phyloP scores from a whole-genome alignment of 2,329 filamentous ascomycete species.

The Diaporthe citrichinensis region DNA sequence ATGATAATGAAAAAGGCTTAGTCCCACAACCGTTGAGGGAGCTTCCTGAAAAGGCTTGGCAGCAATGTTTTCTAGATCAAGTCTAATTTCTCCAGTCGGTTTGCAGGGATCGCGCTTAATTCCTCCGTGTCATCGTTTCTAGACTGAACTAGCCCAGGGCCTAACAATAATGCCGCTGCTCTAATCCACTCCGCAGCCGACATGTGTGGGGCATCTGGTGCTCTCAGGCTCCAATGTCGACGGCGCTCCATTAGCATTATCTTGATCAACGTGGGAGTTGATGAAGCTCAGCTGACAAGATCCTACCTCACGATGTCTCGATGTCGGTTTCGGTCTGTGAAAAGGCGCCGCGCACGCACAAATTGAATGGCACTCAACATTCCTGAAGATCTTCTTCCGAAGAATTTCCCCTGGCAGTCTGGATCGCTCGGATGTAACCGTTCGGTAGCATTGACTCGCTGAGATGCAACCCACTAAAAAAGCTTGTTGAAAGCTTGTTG shows the following conservation, averaged over 20 bases:
- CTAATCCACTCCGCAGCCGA: not conserved
- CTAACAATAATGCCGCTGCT: not conserved
- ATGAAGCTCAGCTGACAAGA: no score
- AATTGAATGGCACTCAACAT: not conserved
- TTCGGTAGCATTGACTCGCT: not conserved
- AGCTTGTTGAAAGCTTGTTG: conserved; percentile 15
- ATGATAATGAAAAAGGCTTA: not conserved
- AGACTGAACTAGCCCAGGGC: not conserved
- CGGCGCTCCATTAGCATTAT: no score
- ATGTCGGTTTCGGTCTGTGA: not conserved
- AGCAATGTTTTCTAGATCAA: not conserved
- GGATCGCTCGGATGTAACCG: conserved; percentile 18
- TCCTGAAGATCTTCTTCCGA: not conserved
- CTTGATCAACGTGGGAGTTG: not conserved
- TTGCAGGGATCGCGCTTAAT: not conserved
- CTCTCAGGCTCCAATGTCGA: not conserved
- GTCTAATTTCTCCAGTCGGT: not conserved
- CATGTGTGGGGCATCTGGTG: not conserved
- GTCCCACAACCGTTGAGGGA: not conserved
- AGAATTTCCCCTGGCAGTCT: not conserved
- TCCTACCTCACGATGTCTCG: not conserved
- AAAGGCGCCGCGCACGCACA: not conserved
- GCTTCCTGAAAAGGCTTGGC: conserved; percentile 26
- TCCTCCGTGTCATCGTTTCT: not conserved
- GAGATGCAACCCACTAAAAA: conserved; percentile 25